These are phyloP conservation scores for Mortierella sp. DNA, from an alignment of 371 early-diverging fungal species.

Conservation along the genomic window DNA sequence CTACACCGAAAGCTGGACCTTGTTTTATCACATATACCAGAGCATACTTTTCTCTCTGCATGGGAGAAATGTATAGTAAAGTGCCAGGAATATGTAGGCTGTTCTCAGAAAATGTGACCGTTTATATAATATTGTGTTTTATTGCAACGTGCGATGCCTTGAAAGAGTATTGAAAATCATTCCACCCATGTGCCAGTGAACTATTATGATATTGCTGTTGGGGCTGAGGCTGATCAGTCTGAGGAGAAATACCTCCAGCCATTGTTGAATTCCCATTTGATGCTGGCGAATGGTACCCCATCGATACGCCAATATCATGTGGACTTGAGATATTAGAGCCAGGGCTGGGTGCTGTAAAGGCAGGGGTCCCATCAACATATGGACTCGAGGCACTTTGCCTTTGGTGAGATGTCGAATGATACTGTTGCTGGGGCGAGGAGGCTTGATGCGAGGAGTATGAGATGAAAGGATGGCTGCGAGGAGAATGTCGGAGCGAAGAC, in stretches of 20 bases:
- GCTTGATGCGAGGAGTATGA: conserved; percentile 23
- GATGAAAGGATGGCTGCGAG: conserved; percentile 21
- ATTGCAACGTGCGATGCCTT: not conserved
- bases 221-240: conserved; percentile 8
- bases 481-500: conserved; percentile 27
- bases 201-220: conserved; percentile 28
- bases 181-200: conserved; percentile 32
- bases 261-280: conserved; percentile 8
- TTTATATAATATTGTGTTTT: no score
- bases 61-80: conserved; percentile 2
- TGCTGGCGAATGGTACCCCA: conserved; percentile 34
- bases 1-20: not conserved
- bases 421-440: conserved; percentile 12
- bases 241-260: conserved; percentile 18
- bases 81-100: not conserved
- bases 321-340: conserved; percentile 5
- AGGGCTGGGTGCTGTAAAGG: conserved; percentile 20
- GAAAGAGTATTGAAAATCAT: conserved; percentile 35
- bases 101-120: no score
- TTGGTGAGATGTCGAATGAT: conserved; percentile 17
- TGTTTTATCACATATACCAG: conserved; percentile 1
- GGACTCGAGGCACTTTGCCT: conserved; percentile 15
- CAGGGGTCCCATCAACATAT: conserved; percentile 23
- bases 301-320: conserved; percentile 28
- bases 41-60: not conserved